Evolutionary conservation across 1,139 yeast species (phyloP), one percentile per base, ranked within the genome.

Genomic region (Geotrichum europaeum): DNA sequence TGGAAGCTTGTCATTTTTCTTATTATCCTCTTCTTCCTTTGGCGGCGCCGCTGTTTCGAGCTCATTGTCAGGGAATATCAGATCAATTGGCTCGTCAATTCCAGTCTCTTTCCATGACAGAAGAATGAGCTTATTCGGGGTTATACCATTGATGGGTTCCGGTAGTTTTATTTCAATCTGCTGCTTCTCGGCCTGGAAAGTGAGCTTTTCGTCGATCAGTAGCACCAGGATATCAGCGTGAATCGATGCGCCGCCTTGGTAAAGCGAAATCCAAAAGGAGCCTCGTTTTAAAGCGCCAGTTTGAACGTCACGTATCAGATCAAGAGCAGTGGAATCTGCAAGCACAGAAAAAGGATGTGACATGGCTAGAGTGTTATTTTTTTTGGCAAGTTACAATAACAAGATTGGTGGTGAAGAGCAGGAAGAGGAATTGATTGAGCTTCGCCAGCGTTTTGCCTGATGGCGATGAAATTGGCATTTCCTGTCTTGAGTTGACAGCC

Each of bases 251-350:
- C 28, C 18, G n/a, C 28, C 15, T 13, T 20, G n/a, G 40, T 47
- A 51, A 9, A 51, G 43, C 15, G 60, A 53, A 10, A 81, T 65
- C 78, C 80, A 81, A 64, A 81, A 75, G 1, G 58, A 59, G 10
- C 70, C 74, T 18, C 70, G 67, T 0, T 58, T 58, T 0, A 64
- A 57, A 1, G 10, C 30, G 0, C 74, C 75, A 1, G 56, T 40
- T 13, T 58, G 55, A 0, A 73, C 76, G 36, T 77, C 80, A 1
- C 65, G 51, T 9, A 79, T 71, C 10, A 74, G 76, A 0, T 76
- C 78, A 40, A 60, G 25, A 1, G 62, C 59, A 4, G 61, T 57
- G 2, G 36, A 25, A 32, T 58, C 60, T 12, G 36, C 58, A 13
- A 58, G 53, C 10, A 58, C 45, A n/a, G 57, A 53, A 24, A 47